Base-by-base conservation (phyloP, 2,329 filamentous ascomycete species). In the Laburnicola sp. region DNA sequence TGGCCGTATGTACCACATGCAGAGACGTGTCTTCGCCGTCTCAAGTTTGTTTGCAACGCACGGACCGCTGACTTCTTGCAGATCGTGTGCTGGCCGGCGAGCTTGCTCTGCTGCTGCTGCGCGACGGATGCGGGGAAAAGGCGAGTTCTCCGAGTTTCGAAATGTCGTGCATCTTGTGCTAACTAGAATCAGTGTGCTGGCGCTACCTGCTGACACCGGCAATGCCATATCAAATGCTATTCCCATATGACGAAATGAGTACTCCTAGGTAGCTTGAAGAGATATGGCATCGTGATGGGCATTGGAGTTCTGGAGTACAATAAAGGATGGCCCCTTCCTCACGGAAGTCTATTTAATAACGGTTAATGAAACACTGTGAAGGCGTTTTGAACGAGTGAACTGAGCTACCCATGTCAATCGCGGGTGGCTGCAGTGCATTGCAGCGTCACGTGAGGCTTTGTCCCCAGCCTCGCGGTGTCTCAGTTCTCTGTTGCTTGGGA, bases 91-190 rank as follows among this genome's bases (percentile, higher is more conserved):
- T 84, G 79, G 75, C 81, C 81, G 2, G 79, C 77, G 3, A 77
- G 79, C 0, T 66, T 84, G 22, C 74, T 84, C 41, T 83, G 80
- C 66, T 79, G 81, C n/a, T 83, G 81, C 60, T 81, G 79, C 58
- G 74, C 75, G 35, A 82, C 80, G 2, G 74, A 82, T 60, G 73
- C 71, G 0, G 81, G 81, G 23, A 80, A 80, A 62, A 76, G 76
- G 81, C 82, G 70, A 60, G 75, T 71, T 23, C 23, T 27, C 23
- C 16, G 16, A 10, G 22, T 40, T 6, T 22, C 34, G 26, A 35
- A 16, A n/a, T 16, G 22, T 22, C 36, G 16, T 28, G 39, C 22
- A 38, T 21, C 9, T 9, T 6, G 21, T 45, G 32, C 53, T 74
- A 52, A 71, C 40, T 4, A 22, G 16, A 21, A 11, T 10, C 41